A percentile compares a stretch with the other conserved stretches of the same genome.
Evolutionary conservation across 2,329 filamentous ascomycete genomes (phyloP).

Genomic region (Diaporthe longicolla): DNA sequence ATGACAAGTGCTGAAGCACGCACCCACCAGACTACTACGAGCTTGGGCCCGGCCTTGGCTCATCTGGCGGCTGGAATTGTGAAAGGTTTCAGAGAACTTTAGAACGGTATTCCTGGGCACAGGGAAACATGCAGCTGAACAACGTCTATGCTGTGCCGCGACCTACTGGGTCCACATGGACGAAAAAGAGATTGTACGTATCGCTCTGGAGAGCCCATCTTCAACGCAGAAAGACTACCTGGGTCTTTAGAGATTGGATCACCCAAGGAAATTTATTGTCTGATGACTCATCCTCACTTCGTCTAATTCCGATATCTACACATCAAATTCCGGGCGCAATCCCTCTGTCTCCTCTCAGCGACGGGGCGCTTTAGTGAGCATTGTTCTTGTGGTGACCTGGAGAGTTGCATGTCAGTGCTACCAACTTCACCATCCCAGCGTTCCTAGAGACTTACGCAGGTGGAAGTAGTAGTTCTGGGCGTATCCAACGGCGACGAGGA

Average conservation of each 20-base stretch:
- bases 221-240: not conserved
- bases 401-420: constrained; percentile 29
- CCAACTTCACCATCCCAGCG: not conserved
- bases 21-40: not conserved
- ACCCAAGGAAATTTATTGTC: constrained; percentile 33
- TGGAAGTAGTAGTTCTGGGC: constrained; percentile 99
- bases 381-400: constrained; percentile 99
- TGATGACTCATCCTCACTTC: constrained; percentile 34
- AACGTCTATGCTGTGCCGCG: not conserved
- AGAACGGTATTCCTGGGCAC: not conserved
- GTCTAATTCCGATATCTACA: constrained; percentile 42
- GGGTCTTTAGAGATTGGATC: not conserved
- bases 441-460: constrained; percentile 79
- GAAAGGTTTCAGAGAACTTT: not conserved
- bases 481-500: constrained; percentile 87
- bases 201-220: not conserved
- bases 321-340: constrained; percentile 16
- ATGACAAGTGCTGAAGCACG: not conserved
- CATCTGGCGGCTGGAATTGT: not conserved
- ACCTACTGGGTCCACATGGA: not conserved
- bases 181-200: not conserved
- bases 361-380: constrained; percentile 79
- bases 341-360: constrained; percentile 37
- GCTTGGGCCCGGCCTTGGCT: not conserved
- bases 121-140: not conserved